Percentiles rank a stretch among this genome's conserved stretches.
phyloP scores from a whole-genome alignment of 75 land plant species.

The Selaginella tamariscina region DNA sequence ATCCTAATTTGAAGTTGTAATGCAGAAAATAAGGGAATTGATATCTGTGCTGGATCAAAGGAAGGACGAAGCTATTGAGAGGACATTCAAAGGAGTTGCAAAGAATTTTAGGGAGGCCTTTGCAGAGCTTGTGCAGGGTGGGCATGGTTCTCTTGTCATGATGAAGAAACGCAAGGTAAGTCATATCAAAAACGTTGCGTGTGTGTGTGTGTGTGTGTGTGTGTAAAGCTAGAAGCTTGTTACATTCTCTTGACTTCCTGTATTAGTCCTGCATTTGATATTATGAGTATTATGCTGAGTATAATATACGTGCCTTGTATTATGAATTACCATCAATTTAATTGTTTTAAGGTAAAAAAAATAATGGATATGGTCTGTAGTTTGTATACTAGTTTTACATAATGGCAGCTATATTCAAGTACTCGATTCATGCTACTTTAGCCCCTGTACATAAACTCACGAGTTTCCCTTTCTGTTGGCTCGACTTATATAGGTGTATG shows the following conservation, averaged over 20 bases:
- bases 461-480: too few species aligned
- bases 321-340: too few species aligned
- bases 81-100: slow-evolving; percentile 98
- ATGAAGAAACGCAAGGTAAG: slow-evolving; percentile 81
- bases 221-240: too few species aligned
- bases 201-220: background rate
- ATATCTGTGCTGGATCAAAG: slow-evolving; percentile 86
- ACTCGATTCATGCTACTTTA: too few species aligned
- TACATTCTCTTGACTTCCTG: too few species aligned
- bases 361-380: too few species aligned
- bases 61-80: slow-evolving; percentile 96
- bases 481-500: background rate
- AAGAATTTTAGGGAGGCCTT: slow-evolving; percentile 90
- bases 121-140: slow-evolving; percentile 92
- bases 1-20: background rate
- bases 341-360: too few species aligned
- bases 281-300: too few species aligned
- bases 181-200: background rate
- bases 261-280: too few species aligned
- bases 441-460: too few species aligned
- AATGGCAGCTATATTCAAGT: too few species aligned
- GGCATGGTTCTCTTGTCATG: slow-evolving; percentile 93
- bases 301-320: background rate
- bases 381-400: too few species aligned
- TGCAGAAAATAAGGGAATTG: slow-evolving; percentile 87